Evolutionary conservation across 805 yeast species (phyloP).

Genomic region (Lachancea kluyveri): DNA sequence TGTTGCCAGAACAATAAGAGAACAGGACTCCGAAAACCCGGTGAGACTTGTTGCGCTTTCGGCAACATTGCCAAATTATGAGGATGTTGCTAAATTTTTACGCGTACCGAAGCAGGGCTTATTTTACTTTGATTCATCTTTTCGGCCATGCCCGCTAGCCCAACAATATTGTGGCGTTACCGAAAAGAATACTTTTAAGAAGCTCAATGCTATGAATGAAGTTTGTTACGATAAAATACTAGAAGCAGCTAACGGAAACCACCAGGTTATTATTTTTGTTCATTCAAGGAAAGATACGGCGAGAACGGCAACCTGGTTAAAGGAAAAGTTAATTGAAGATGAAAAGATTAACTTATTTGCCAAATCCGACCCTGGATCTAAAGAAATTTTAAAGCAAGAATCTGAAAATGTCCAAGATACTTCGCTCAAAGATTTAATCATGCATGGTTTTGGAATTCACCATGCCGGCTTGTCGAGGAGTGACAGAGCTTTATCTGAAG

Average conservation of each 20-base stretch:
- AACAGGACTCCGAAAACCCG: slow-evolving; percentile 35
- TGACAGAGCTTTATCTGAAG: slow-evolving; percentile 77
- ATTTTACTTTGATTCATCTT: slow-evolving; percentile 77
- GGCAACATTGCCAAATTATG: slow-evolving; percentile 86
- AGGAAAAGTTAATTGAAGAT: slow-evolving; percentile 52
- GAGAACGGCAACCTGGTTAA: slow-evolving; percentile 71
- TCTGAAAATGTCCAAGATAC: slow-evolving; percentile 48
- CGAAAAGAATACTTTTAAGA: slow-evolving; percentile 73
- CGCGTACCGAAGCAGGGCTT: slow-evolving; percentile 59
- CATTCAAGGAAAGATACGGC: slow-evolving; percentile 91
- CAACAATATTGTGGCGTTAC: slow-evolving; percentile 87
- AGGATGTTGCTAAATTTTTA: slow-evolving; percentile 79
- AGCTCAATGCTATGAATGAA: slow-evolving; percentile 77
- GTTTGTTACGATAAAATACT: slow-evolving; percentile 78
- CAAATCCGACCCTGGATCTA: slow-evolving; percentile 46
- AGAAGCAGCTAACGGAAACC: slow-evolving; percentile 54
- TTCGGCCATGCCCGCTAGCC: slow-evolving; percentile 86
- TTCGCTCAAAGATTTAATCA: slow-evolving; percentile 52
- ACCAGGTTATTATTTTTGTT: slow-evolving; percentile 84
- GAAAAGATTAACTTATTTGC: slow-evolving; percentile 42
- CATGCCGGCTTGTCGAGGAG: slow-evolving; percentile 79
- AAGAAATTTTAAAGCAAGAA: slow-evolving; percentile 60
- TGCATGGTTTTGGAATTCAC: slow-evolving; percentile 78
- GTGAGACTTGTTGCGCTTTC: slow-evolving; percentile 81
- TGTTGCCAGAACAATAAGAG: slow-evolving; percentile 63